Evolutionary conservation across 768 basidiomycete genomes (phyloP).

Genomic region (Phanerodontia chrysosporium): DNA sequence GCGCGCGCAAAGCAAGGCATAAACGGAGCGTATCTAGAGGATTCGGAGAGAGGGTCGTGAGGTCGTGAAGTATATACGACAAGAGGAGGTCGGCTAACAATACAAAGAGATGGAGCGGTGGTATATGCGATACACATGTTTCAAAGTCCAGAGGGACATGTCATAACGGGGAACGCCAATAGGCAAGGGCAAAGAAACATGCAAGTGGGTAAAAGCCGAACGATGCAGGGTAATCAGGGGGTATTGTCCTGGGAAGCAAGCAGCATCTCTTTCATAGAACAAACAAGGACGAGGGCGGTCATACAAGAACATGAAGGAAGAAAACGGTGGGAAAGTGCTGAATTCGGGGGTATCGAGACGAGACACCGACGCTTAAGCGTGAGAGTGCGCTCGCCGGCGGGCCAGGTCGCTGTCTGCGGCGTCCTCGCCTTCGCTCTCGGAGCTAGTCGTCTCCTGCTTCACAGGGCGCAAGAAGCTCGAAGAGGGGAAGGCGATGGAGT

Average conservation of each 20-base stretch:
- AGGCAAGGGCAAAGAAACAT: slow-evolving; percentile 4
- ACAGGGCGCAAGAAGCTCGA: slow-evolving; percentile 38
- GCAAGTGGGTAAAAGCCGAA: background rate
- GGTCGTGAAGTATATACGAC: background rate
- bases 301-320: background rate
- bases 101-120: slow-evolving; percentile 13
- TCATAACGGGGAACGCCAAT: slow-evolving; percentile 27
- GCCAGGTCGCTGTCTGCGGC: slow-evolving; percentile 17
- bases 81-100: slow-evolving; percentile 2
- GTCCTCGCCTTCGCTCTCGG: slow-evolving; percentile 61
- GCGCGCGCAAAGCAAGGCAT: background rate
- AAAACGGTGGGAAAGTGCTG: background rate
- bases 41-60: background rate
- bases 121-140: slow-evolving; percentile 7
- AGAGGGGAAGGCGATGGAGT: slow-evolving; percentile 35
- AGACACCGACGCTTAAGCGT: slow-evolving; percentile 10
- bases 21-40: background rate
- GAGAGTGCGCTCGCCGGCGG: slow-evolving; percentile 6
- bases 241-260: slow-evolving; percentile 1
- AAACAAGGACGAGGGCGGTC: background rate
- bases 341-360: no score
- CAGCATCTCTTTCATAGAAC: background rate
- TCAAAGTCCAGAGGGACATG: slow-evolving; percentile 8
- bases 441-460: slow-evolving; percentile 57
- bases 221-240: background rate